Base-by-base conservation (phyloP, 345 rosid species). In the Citrus unshiu region DNA sequence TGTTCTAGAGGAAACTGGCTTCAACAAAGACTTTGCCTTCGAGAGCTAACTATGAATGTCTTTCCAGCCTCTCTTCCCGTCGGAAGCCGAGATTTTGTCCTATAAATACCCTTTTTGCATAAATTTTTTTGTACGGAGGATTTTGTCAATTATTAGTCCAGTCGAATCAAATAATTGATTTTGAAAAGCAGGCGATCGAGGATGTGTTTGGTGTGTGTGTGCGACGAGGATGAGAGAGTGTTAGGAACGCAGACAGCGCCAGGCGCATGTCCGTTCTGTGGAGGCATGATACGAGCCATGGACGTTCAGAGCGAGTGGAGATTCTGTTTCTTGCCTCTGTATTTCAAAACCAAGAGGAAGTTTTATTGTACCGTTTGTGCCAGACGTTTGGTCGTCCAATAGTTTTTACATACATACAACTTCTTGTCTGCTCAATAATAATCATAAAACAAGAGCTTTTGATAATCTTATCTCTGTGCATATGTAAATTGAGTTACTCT, bases 161-260 rank as follows among this genome's bases (percentile, higher is more conserved):
- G 6, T 25, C 46, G 21, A 21, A 13, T 13, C 51, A 46, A 46
- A 13, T 46, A 46, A 46, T 46, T 46, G 51, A 13, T 46, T 46
- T 13, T 3, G 51, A 46, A 13, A 46, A 12, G 51, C 51, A 54
- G 22, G 58, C 22, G 19, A 54, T 54, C n/a, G 0, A 51, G 43
- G 86, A 95, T 93, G 99, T 95, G 97, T 74, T 79, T 95, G 84
- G 97, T 95, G 82, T 95, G 91, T 74, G 97, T 93, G 39, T 93
- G 99, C 69, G 99, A 95, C 58, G 87, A 93, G 79, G 97, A 93
- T 75, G 98, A 92, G 87, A 83, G 86, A 82, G 99, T 93, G 74
- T 67, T 87, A 35, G 88, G 83, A 25, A 89, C 95, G 70, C 96
- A 95, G 64, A 81, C 85, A 25, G 99, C 97, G 51, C 91, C 95